These are phyloP conservation scores for Apiotrichum gamsii DNA, from an alignment of 1,284 basidiomycete species.

Conservation along the genomic window DNA sequence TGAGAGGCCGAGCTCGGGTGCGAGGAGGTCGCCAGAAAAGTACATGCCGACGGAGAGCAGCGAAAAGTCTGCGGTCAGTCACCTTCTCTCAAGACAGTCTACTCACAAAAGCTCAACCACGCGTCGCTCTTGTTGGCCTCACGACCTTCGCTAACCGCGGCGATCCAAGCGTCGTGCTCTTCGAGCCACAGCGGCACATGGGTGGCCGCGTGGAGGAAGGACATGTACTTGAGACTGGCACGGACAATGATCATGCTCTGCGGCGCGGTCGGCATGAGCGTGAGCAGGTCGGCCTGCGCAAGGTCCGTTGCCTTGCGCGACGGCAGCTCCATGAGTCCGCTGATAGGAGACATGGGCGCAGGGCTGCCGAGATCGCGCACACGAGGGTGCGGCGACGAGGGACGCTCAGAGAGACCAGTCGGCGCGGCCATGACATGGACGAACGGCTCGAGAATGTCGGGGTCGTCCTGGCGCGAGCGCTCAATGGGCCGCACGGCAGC, in stretches of 20 bases:
- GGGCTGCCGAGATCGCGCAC: slow-evolving; percentile 1
- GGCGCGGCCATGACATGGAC: slow-evolving; percentile 21
- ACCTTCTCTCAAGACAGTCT: too few species aligned
- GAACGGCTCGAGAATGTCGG: slow-evolving; percentile 20
- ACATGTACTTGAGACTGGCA: slow-evolving; percentile 19
- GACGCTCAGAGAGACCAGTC: slow-evolving; percentile 7
- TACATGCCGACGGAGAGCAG: slow-evolving; percentile 21
- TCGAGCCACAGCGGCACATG: slow-evolving; percentile 24
- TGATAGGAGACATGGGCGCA: slow-evolving; percentile 8
- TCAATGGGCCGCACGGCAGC: background rate
- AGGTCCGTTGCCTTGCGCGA: slow-evolving; percentile 19
- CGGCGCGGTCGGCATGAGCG: slow-evolving; percentile 13
- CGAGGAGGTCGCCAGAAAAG: slow-evolving; percentile 18
- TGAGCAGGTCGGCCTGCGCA: slow-evolving; percentile 21
- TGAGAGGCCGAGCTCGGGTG: slow-evolving; percentile 16
- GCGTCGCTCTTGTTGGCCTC: slow-evolving; percentile 18
- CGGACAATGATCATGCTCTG: slow-evolving; percentile 20
- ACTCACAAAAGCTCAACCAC: slow-evolving; percentile 19
- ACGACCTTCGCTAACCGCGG: slow-evolving; percentile 12
- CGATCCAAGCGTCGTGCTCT: slow-evolving; percentile 28
- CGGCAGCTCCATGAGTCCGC: slow-evolving; percentile 13
- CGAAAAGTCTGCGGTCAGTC: slow-evolving; percentile 14
- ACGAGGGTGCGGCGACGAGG: slow-evolving; percentile 7
- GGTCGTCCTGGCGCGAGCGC: slow-evolving; percentile 17
- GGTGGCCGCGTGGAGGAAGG: slow-evolving; percentile 23